Evolutionary conservation across 176 grass and related monocot species (phyloP), one percentile per base, ranked within the genome.

Genomic region (Zoysia japonica): DNA sequence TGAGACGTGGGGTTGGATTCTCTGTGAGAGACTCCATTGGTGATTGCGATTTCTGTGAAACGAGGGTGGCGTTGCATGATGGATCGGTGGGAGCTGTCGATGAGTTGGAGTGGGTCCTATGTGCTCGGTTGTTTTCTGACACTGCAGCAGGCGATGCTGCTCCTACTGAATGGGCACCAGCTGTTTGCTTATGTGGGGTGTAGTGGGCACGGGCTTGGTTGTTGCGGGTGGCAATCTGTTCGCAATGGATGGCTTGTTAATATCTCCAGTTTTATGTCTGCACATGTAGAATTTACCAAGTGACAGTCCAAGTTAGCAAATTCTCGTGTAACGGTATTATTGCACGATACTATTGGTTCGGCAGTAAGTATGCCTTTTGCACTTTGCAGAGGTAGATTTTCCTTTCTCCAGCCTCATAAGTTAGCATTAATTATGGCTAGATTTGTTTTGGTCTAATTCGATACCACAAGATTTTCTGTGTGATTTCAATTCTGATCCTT

Each of bases 81-180:
- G 67, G 67, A 70, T 47, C 10, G 5, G 67, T 28, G 9, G n/a
- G 67, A 35, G 67, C 67, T 70, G 45, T 50, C 20, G 46, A 35
- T 70, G 68, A 13, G 68, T 49, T 70, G 68, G 11, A 50, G 49
- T 71, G 68, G 68, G 68, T 57, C 20, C 68, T 71, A 8, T 71
- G 47, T 71, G 59, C 68, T 50, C 46, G 47, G 47, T 71, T 36
- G 5, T 11, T n/a, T 50, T 50, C 13, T 71, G 5, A 50, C 5
- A 37, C 19, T 35, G n/a, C 20, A 45, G n/a, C 19, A 45, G 20
- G 68, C 46, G 46, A 70, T 50, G 11, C 20, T 4, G 19, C 50
- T 50, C 19, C 45, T 10, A 35, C 45, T 70, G 46, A 70, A 15
- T 71, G 46, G 11, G 20, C 68, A 14, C 47, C 19, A 49, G 11